Evolutionary conservation across 257 asterid species (phyloP), one percentile per base, ranked within the genome.

Genomic region (Plantago ovata): DNA sequence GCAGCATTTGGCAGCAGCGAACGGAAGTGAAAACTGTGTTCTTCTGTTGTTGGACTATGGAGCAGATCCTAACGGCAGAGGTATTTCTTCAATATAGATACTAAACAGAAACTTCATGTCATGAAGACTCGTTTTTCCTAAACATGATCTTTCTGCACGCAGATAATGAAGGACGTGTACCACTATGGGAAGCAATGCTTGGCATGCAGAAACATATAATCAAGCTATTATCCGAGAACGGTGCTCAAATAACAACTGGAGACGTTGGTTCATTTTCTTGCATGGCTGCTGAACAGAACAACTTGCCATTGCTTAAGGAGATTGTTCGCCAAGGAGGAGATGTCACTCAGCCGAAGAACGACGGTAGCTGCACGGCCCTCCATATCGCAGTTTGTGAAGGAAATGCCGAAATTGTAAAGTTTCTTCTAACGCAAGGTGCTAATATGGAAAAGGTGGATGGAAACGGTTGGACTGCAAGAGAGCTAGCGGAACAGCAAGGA

Each of bases 1-100:
- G 70, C 86, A 92, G 98, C 98, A 92, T 44, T 75, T 88, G 56
- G 95, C 95, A 41, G 95, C 98, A 32, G 72, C 95, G 1, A 76
- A 67, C 41, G 98, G 98, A 40, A 72, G 79, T 15, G 84, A 75
- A 62, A 82, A 78, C 49, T 88, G 94, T 13, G 95, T 73, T 63
- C 76, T 70, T 55, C 86, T 92, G 53, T 79, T 92, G 74, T 82
- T 92, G 43, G 98, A 88, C 63, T 82, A 44, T 28, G 95, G 87
- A 12, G 97, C 98, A 0, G 75, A 88, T 72, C 87, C 94, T 21
- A 92, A 86, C 38, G 64, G 66, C 53, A 76, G 81, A 88, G 98
- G 98, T 92, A 74, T 32, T 16, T 56, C 21, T 21, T 53, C 44
- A 9, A 54, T 33, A 54, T 22, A 9, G 43, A 15, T 54, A 54